Evolutionary conservation across 225 moss, liverwort and hornwort genomes (phyloP).

Genomic region (Neckera pumila): DNA sequence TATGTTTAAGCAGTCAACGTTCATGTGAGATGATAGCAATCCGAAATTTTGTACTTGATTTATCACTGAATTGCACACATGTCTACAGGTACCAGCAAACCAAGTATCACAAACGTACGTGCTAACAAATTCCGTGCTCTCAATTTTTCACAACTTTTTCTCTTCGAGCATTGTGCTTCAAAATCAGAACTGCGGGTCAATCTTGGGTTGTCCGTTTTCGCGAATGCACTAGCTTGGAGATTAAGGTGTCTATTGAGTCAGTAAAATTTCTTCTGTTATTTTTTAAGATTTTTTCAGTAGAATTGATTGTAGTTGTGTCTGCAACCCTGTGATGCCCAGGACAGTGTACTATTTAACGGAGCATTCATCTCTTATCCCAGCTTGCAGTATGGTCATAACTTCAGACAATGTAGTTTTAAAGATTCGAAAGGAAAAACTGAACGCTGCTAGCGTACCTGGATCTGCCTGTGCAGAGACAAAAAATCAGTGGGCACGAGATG

Average conservation of each 20-base stretch:
- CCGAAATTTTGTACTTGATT: neutral
- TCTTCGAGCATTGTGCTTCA: neutral
- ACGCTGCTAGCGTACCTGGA: neutral
- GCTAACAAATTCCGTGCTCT: neutral
- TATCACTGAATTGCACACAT: neutral
- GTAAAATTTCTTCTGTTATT: neutral
- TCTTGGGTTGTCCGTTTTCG: neutral
- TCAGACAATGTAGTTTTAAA: neutral
- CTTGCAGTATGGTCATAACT: neutral
- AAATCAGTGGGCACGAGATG: conserved; percentile 97
- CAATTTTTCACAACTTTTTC: neutral
- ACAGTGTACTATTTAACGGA: neutral
- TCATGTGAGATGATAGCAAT: neutral
- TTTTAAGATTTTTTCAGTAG: neutral
- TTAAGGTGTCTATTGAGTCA: neutral
- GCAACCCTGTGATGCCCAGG: neutral
- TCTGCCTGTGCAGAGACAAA: conserved; percentile 75
- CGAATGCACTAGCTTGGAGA: neutral
- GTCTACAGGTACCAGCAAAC: conserved; percentile 86
- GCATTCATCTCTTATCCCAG: neutral
- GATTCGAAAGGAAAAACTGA: neutral
- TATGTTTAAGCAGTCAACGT: neutral
- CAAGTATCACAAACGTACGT: conserved; percentile 93
- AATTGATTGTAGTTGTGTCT: neutral
- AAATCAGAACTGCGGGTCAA: neutral